A percentile compares a stretch with the other conserved stretches of the same genome.
Conservation (phyloP, 306 rosid species). For the Fagus sylvatica region DNA sequence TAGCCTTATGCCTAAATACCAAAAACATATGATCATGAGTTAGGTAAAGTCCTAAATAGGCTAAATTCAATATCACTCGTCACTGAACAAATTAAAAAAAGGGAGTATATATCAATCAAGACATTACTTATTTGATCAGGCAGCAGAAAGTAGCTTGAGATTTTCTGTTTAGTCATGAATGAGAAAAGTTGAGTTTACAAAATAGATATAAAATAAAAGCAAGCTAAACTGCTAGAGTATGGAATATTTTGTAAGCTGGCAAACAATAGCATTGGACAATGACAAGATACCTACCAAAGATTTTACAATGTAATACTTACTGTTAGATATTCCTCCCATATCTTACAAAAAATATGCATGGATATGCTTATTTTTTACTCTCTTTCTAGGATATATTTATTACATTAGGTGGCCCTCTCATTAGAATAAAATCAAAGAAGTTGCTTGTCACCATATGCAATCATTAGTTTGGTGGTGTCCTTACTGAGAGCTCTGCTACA, state of each 20-base stretch:
- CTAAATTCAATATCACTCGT: no score
- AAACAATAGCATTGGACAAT: conserved; percentile 33
- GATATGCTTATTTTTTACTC: neutral
- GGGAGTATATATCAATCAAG: neutral
- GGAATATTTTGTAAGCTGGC: conserved; percentile 44
- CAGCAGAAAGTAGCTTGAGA: neutral
- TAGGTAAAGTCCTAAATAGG: no score
- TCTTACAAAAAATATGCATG: conserved; percentile 14
- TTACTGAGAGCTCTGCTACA: conserved; percentile 22
- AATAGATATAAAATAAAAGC: conserved; percentile 3
- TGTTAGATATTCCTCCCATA: conserved; percentile 37
- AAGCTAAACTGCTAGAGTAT: neutral
- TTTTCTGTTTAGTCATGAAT: neutral
- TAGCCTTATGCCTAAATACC: no score
- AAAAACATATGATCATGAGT: no score
- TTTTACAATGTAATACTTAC: conserved; percentile 33
- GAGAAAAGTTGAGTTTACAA: neutral
- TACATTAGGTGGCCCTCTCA: conserved; percentile 22
- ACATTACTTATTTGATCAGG: neutral
- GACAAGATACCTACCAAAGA: conserved; percentile 50
- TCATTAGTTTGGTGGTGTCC: conserved; percentile 73
- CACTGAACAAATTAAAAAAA: no score
- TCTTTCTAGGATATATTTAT: neutral
- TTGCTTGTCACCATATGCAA: conserved; percentile 52
- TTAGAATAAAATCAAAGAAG: conserved; percentile 44